These are phyloP conservation scores for Fusarium humuli DNA, from an alignment of 2,329 filamentous ascomycete genomes.

Conservation along the genomic window DNA sequence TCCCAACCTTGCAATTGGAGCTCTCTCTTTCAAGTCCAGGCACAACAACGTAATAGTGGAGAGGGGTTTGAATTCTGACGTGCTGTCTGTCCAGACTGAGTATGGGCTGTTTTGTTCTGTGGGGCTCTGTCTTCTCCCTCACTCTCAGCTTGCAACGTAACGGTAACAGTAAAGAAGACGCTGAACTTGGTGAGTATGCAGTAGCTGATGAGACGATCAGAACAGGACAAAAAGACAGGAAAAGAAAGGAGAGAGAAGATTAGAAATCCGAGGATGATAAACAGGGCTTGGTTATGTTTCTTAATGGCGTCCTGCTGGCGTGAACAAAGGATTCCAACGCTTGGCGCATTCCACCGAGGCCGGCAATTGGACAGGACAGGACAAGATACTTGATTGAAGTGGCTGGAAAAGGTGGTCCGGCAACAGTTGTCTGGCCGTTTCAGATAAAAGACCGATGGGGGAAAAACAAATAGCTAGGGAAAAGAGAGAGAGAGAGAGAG, in stretches of 20 bases:
- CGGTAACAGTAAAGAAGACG: constrained; percentile 2
- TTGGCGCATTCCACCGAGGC: constrained; percentile 41
- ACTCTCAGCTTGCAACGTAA: constrained; percentile 20
- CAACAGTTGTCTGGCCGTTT: constrained; percentile 2
- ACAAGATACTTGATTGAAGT: constrained; percentile 24
- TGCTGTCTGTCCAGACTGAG: constrained; percentile 22
- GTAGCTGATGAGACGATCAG: not conserved
- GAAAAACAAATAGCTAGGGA: not conserved
- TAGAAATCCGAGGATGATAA: constrained; percentile 4
- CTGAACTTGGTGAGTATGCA: not conserved
- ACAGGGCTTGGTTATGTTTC: constrained; percentile 6
- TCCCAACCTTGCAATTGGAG: constrained; percentile 35
- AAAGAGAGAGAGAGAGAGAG: not conserved
- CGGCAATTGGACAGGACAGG: constrained; percentile 37
- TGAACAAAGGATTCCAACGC: constrained; percentile 40
- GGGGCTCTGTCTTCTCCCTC: constrained; percentile 36
- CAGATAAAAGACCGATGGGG: not conserved
- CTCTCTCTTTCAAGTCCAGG: constrained; percentile 33
- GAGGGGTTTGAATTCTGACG: constrained; percentile 30
- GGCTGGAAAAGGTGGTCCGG: constrained; percentile 34
- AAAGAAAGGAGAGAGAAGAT: constrained; percentile 3
- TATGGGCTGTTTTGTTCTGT: constrained; percentile 33
- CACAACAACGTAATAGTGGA: constrained; percentile 34
- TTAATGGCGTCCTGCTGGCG: constrained; percentile 17
- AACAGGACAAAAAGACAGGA: not conserved